Conservation (phyloP, 2,329 filamentous ascomycete genomes). For the Aspergillus bombycis region DNA sequence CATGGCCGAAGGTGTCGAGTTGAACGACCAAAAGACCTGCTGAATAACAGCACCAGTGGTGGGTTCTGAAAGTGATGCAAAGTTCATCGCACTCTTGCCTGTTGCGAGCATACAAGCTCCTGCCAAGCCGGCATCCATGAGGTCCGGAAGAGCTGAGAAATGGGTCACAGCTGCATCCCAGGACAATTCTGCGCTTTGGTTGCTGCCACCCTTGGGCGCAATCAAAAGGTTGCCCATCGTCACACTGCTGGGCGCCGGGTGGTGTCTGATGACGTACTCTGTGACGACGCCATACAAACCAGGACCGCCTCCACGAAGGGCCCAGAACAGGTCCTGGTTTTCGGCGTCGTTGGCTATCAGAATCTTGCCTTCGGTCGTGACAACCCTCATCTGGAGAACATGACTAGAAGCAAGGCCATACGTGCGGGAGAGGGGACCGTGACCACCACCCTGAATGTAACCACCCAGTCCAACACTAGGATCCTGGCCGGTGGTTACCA, state of each 20-base stretch:
- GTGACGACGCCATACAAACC: slow-evolving; percentile 23
- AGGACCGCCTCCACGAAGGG: slow-evolving; percentile 52
- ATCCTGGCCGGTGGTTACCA: slow-evolving; percentile 59
- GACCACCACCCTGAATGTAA: slow-evolving; percentile 34
- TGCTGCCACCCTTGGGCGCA: slow-evolving; percentile 3
- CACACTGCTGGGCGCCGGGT: slow-evolving; percentile 22
- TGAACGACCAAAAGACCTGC: slow-evolving; percentile 8
- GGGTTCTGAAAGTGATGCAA: background rate
- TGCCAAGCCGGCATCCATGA: slow-evolving; percentile 19
- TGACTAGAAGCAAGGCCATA: slow-evolving; percentile 32
- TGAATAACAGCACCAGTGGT: slow-evolving; percentile 1
- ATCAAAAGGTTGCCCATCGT: slow-evolving; percentile 19
- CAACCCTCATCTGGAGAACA: slow-evolving; percentile 29
- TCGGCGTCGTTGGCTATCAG: slow-evolving; percentile 42
- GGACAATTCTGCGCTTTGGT: slow-evolving; percentile 30
- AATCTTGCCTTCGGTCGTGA: slow-evolving; percentile 33
- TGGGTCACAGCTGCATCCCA: slow-evolving; percentile 33
- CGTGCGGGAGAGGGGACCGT: slow-evolving; percentile 26
- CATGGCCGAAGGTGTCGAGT: slow-evolving; percentile 1
- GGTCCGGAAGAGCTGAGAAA: slow-evolving; percentile 25
- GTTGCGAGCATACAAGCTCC: slow-evolving; percentile 11
- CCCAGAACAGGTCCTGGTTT: slow-evolving; percentile 54
- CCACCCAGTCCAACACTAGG: slow-evolving; percentile 53
- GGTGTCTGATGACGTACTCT: slow-evolving; percentile 24
- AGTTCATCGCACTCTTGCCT: background rate